Evolutionary conservation across 495 filamentous ascomycete species (phyloP).

Genomic region (Penicillium odoratum): DNA sequence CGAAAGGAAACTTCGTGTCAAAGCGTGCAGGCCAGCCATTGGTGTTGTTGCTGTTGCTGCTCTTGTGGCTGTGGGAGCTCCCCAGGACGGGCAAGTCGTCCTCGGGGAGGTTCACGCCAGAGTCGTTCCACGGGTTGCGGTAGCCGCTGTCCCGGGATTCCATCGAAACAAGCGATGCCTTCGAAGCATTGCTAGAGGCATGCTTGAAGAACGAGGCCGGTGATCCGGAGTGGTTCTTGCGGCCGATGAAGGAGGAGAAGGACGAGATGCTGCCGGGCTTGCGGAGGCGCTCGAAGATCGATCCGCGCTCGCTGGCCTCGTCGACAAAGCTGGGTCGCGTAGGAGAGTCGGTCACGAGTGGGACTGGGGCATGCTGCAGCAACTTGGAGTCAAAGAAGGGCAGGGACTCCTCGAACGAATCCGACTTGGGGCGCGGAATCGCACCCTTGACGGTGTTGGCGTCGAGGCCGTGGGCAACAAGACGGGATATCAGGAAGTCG

Average conservation of each 20-base stretch:
- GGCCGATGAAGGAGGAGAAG: constrained; percentile 86
- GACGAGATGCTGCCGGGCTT: constrained; percentile 93
- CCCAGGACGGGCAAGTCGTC: constrained; percentile 71
- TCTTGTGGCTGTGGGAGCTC: constrained; percentile 54
- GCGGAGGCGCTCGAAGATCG: constrained; percentile 82
- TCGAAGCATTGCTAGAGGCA: constrained; percentile 89
- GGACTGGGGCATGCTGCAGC: constrained; percentile 82
- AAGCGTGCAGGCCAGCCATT: constrained; percentile 65
- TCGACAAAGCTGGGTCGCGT: constrained; percentile 75
- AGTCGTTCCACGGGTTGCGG: constrained; percentile 96
- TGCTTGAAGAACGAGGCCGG: constrained; percentile 86
- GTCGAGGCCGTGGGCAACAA: constrained; percentile 82
- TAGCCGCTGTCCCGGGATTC: constrained; percentile 90
- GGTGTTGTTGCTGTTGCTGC: constrained; percentile 51
- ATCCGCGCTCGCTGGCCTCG: constrained; percentile 75
- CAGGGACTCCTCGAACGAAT: constrained; percentile 95
- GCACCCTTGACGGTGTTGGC: constrained; percentile 85
- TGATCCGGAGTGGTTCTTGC: constrained; percentile 88
- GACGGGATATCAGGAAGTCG: constrained; percentile 82
- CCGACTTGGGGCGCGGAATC: constrained; percentile 93
- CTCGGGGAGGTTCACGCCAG: constrained; percentile 87
- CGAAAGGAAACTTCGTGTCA: constrained; percentile 65
- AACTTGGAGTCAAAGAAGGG: constrained; percentile 97
- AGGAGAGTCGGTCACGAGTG: constrained; percentile 79
- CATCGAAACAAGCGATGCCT: constrained; percentile 89